Conservation (phyloP, 164 flowering plant genomes). For the Taxillus chinensis region DNA sequence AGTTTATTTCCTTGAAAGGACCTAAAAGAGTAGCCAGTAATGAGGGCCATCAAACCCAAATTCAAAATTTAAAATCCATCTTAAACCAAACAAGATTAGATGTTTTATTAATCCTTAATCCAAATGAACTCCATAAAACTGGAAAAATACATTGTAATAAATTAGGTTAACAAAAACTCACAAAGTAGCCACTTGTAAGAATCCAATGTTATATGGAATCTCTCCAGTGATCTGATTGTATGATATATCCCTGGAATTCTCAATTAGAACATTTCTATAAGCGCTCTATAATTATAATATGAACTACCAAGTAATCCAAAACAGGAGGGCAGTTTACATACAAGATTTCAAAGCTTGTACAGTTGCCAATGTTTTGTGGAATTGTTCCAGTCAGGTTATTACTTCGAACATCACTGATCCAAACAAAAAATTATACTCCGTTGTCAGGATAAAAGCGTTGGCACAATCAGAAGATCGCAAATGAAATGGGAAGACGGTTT, state of each 20-base stretch:
- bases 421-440: not conserved
- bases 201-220: slow-evolving; percentile 92
- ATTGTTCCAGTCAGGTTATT: slow-evolving; percentile 75
- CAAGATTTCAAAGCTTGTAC: slow-evolving; percentile 91
- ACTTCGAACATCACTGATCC: slow-evolving; percentile 76
- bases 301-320: too few species aligned
- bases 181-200: slow-evolving; percentile 94
- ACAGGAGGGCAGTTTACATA: slow-evolving; percentile 19
- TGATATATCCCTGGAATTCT: slow-evolving; percentile 64
- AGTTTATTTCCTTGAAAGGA: slow-evolving; percentile 86
- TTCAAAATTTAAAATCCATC: too few species aligned
- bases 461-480: not conserved
- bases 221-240: slow-evolving; percentile 86
- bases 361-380: slow-evolving; percentile 86
- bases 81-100: too few species aligned
- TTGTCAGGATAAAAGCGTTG: not conserved
- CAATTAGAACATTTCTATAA: not conserved
- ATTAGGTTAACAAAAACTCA: slow-evolving; percentile 18
- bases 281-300: too few species aligned
- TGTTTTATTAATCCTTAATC: not conserved
- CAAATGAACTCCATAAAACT: not conserved
- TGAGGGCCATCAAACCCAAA: not conserved
- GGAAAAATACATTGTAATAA: not conserved
- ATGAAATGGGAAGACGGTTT: not conserved
- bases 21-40: slow-evolving; percentile 19